Evolutionary conservation across 73 alveolate species (phyloP).

Genomic region (Paramecium biaurelia): DNA sequence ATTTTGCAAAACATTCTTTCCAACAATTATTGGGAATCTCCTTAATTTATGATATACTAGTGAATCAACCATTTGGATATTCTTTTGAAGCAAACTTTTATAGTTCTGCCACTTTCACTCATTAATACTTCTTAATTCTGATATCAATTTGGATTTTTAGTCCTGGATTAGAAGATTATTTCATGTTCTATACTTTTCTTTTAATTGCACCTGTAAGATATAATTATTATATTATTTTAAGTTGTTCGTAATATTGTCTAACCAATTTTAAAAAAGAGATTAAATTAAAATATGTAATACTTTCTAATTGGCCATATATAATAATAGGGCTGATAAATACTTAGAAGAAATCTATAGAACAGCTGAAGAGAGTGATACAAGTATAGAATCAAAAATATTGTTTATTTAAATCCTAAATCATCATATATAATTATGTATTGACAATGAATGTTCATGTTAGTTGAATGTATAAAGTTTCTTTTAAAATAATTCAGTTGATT

Average conservation of each 20-base stretch:
- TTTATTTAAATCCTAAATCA: background rate
- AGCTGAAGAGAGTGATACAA: background rate
- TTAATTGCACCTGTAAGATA: background rate
- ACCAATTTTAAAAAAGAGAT: background rate
- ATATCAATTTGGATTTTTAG: background rate
- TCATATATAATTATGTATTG: background rate
- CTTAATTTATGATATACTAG: background rate
- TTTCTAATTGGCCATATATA: background rate
- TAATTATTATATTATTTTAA: background rate
- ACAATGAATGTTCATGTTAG: background rate
- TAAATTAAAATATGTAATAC: background rate
- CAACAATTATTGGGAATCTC: background rate
- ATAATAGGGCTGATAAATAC: background rate
- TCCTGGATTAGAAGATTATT: background rate
- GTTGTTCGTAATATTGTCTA: background rate
- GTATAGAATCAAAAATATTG: background rate
- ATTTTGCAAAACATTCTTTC: background rate
- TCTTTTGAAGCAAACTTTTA: slow-evolving; percentile 13
- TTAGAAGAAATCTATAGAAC: background rate
- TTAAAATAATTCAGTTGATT: background rate
- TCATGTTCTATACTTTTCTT: background rate
- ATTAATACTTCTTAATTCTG: background rate
- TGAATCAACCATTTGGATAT: background rate
- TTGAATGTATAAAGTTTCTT: background rate
- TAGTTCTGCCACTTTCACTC: background rate